Conservation (phyloP, 495 filamentous ascomycete species). For the Penicillium nucicola region DNA sequence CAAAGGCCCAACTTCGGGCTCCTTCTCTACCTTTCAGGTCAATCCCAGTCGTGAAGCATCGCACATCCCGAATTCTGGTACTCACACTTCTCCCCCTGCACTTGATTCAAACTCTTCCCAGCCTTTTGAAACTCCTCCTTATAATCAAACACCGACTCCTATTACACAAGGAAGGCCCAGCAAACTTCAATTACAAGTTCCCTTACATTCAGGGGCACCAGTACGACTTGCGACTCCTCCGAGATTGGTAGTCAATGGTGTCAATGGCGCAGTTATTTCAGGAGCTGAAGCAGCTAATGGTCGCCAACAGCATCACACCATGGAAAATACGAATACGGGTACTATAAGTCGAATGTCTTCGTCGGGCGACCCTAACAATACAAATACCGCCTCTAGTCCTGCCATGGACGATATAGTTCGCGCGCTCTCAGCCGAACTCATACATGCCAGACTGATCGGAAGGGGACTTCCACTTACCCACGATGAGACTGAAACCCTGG, state of each 20-base stretch:
- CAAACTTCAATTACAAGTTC: conserved; percentile 77
- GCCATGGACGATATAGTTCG: conserved; percentile 36
- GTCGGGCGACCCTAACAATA: conserved; percentile 5
- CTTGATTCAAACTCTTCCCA: conserved; percentile 25
- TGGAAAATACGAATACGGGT: not conserved
- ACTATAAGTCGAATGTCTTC: conserved; percentile 4
- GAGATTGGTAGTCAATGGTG: conserved; percentile 66
- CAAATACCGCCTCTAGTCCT: conserved; percentile 12
- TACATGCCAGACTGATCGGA: conserved; percentile 29
- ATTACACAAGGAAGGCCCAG: conserved; percentile 30
- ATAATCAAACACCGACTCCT: conserved; percentile 31
- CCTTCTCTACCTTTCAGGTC: conserved; percentile 84
- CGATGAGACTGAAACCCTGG: conserved; percentile 35
- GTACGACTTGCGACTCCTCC: conserved; percentile 79
- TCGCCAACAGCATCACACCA: not conserved
- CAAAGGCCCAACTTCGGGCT: conserved; percentile 68
- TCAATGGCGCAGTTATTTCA: conserved; percentile 25
- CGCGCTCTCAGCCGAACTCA: conserved; percentile 31
- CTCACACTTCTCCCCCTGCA: conserved; percentile 28
- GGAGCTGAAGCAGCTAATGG: not conserved
- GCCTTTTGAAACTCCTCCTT: conserved; percentile 16
- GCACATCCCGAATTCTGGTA: conserved; percentile 21
- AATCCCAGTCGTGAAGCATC: conserved; percentile 51
- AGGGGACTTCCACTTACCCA: conserved; percentile 21
- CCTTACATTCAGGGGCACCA: conserved; percentile 66